phyloP scores from a whole-genome alignment of 148 eudicot species.

The Rhododendron vialii region DNA sequence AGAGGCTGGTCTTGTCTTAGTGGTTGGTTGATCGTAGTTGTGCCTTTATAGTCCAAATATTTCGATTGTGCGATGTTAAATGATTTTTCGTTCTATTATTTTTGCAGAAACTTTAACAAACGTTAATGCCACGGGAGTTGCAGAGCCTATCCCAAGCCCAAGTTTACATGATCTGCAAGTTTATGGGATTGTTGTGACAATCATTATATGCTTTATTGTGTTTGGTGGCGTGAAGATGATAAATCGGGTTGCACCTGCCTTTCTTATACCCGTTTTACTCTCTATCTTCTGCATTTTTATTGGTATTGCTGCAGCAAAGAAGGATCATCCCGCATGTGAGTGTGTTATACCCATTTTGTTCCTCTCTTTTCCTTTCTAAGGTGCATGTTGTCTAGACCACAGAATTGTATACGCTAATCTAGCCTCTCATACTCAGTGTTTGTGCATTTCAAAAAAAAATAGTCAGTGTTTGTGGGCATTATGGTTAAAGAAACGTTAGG shows the following conservation, averaged over 20 bases:
- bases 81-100: slow-evolving; percentile 1
- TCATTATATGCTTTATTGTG: slow-evolving; percentile 85
- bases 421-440: not conserved
- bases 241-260: slow-evolving; percentile 95
- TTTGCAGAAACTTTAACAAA: slow-evolving; percentile 60
- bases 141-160: slow-evolving; percentile 59
- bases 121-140: slow-evolving; percentile 70
- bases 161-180: slow-evolving; percentile 95
- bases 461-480: not conserved
- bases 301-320: slow-evolving; percentile 69
- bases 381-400: not conserved
- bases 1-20: not conserved
- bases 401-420: not conserved
- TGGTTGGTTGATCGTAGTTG: slow-evolving; percentile 12
- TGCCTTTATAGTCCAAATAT: not conserved
- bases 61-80: not conserved
- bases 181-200: slow-evolving; percentile 92
- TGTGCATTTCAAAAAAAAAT: not conserved
- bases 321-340: slow-evolving; percentile 71
- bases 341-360: slow-evolving; percentile 10
- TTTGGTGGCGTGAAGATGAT: slow-evolving; percentile 99
- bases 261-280: slow-evolving; percentile 88
- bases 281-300: slow-evolving; percentile 83
- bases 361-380: not conserved
- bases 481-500: not conserved